Evolutionary conservation across 2,329 filamentous ascomycete species (phyloP), one percentile per base, ranked within the genome.

Genomic region (Dothideomycetes sp.): DNA sequence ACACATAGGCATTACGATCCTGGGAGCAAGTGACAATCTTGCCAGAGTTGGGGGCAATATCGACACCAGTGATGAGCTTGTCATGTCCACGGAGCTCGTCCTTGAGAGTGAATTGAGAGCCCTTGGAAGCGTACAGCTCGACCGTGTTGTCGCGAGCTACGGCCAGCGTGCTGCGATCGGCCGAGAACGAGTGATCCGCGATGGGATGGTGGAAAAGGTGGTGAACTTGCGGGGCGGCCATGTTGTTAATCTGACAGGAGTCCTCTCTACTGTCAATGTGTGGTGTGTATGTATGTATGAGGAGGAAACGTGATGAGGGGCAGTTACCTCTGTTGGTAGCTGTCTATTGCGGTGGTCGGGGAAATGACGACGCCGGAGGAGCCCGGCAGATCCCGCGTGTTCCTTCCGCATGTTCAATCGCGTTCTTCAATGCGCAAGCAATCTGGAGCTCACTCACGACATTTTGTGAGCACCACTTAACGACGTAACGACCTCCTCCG

Each of bases 21-120:
- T 98, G 91, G 17, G 89, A 95, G 68, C 89, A 98, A 41, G 91
- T 94, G 24, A 98, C 91, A 55, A 98, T 98, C 58, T 86, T 85
- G 43, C 91, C 89, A 51, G 79, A 89, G 47, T 77, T 78, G 13
- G 87, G 84, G 2, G 91, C 89, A 67, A 98, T 94, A 57, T 98
- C 91, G 17, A 98, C 86, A 53, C 91, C 82, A 2, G 91, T 98
- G 37, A 98, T 85, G 1, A 80, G 88, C 71, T 98, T 98, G 64
- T 98, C 93, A 57, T 98, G 91, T 31, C 88, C 91, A 58, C 88
- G 91, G 45, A 98, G 73, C 67, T 95, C 86, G 62, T 96, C 87
- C 61, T 89, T 81, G 50, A 95, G 71, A 60, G 78, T 78, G 67
- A 88, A 95, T 50, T 78, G 75, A 56, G 69, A 78, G 58, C 84